Conservation (phyloP, 495 filamentous ascomycete genomes). For the Penicillium ucsense region DNA sequence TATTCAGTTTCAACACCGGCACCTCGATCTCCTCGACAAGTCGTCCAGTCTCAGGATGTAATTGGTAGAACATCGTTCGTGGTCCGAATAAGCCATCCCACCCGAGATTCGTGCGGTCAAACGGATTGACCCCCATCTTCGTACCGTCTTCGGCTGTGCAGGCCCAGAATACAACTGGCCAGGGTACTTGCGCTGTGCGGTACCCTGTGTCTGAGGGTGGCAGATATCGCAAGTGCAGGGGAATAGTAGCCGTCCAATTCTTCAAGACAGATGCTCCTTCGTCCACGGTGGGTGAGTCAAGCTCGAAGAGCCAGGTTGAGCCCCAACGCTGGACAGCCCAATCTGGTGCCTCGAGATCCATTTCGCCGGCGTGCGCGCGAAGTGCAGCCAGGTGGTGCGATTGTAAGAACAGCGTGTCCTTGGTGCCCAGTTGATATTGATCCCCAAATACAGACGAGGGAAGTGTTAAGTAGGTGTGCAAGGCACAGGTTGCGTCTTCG, state of each 20-base stretch:
- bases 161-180: slow-evolving; percentile 88
- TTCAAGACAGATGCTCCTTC: slow-evolving; percentile 3
- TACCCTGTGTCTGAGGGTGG: slow-evolving; percentile 44
- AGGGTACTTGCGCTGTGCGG: slow-evolving; percentile 42
- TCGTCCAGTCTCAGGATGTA: slow-evolving; percentile 45
- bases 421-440: slow-evolving; percentile 64
- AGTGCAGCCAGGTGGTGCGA: slow-evolving; percentile 67
- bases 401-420: slow-evolving; percentile 57
- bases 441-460: slow-evolving; percentile 80
- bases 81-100: slow-evolving; percentile 80
- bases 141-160: slow-evolving; percentile 64
- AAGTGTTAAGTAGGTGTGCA: slow-evolving; percentile 79
- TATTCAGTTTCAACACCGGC: slow-evolving; percentile 53
- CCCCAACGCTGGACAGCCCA: slow-evolving; percentile 76
- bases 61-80: slow-evolving; percentile 77
- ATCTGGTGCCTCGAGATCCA: slow-evolving; percentile 87
- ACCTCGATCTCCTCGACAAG: slow-evolving; percentile 56
- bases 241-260: slow-evolving; percentile 67
- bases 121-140: slow-evolving; percentile 71
- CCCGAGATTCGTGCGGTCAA: slow-evolving; percentile 73
- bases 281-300: slow-evolving; percentile 38
- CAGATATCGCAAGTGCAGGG: slow-evolving; percentile 85
- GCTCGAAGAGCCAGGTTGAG: slow-evolving; percentile 64
- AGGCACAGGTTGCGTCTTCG: slow-evolving; percentile 45
- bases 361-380: slow-evolving; percentile 61